phyloP scores from a whole-genome alignment of 345 rosid species.

The Euphorbia tirucalli region DNA sequence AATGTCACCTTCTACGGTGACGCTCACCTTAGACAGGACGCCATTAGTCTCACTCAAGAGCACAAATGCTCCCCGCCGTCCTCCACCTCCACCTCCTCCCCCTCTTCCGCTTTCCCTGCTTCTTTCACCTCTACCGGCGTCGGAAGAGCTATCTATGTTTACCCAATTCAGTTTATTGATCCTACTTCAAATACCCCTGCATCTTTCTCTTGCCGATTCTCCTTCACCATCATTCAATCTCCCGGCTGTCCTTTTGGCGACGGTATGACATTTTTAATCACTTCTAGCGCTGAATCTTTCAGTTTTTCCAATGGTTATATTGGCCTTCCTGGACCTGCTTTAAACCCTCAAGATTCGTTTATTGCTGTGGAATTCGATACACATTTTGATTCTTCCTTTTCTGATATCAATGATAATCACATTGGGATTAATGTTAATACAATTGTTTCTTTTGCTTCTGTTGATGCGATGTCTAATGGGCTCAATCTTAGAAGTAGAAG shows the following conservation, averaged over 20 bases:
- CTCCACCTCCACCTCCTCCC: too few relatives aligned
- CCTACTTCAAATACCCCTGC: slow-evolving; percentile 43
- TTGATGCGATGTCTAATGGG: slow-evolving; percentile 47
- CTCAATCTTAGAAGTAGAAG: slow-evolving; percentile 59
- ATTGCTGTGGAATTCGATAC: slow-evolving; percentile 84
- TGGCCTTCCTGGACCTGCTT: slow-evolving; percentile 54
- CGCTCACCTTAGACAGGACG: slow-evolving; percentile 48
- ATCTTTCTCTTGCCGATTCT: slow-evolving; percentile 64
- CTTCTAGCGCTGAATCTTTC: slow-evolving; percentile 66
- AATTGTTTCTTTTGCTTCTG: slow-evolving; percentile 49
- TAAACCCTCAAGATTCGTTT: slow-evolving; percentile 48
- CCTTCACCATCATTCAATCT: slow-evolving; percentile 56
- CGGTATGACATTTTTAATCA: slow-evolving; percentile 75
- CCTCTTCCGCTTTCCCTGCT: slow-evolving; percentile 22
- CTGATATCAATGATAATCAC: slow-evolving; percentile 62
- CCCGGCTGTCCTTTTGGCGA: slow-evolving; percentile 69
- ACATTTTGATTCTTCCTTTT: slow-evolving; percentile 44
- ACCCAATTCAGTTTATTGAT: slow-evolving; percentile 61
- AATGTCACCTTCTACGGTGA: slow-evolving; percentile 71
- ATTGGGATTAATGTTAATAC: slow-evolving; percentile 61
- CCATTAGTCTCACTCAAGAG: slow-evolving; percentile 66
- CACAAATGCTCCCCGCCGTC: slow-evolving; percentile 33
- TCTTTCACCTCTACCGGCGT: slow-evolving; percentile 26
- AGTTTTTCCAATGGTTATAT: slow-evolving; percentile 55
- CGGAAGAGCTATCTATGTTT: slow-evolving; percentile 60